Evolutionary conservation across 192 early-diverging fungal species (phyloP).

Genomic region (Dispira simplex): DNA sequence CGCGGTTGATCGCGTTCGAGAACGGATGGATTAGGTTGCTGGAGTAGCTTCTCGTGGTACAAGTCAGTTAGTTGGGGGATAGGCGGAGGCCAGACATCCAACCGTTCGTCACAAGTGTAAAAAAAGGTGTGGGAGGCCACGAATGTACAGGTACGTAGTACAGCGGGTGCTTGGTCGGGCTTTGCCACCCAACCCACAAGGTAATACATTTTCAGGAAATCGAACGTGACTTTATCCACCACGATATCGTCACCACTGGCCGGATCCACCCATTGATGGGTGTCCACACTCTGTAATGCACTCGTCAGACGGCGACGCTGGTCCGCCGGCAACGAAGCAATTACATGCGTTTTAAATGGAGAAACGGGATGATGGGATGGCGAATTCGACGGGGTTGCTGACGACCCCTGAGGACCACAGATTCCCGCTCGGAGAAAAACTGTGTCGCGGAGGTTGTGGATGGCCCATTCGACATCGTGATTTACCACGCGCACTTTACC

Average conservation of each 20-base stretch:
- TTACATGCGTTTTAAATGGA: background rate
- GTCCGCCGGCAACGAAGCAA: background rate
- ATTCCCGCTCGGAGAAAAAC: constrained; percentile 24
- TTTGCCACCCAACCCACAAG: constrained; percentile 17
- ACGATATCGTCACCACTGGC: constrained; percentile 26
- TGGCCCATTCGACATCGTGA: constrained; percentile 36
- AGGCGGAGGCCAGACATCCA: constrained; percentile 33
- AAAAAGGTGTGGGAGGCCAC: constrained; percentile 25
- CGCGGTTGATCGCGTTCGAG: background rate
- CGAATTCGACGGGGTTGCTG: no score
- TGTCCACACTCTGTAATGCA: background rate
- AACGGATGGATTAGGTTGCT: background rate
- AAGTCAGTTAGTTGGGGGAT: constrained; percentile 22
- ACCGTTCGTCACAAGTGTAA: constrained; percentile 27
- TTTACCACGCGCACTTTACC: constrained; percentile 27
- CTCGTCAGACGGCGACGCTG: background rate
- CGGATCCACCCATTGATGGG: constrained; percentile 12
- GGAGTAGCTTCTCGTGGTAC: constrained; percentile 27
- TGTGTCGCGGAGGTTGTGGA: constrained; percentile 30
- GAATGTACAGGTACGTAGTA: constrained; percentile 13
- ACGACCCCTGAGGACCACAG: background rate
- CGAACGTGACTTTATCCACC: constrained; percentile 32
- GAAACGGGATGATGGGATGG: background rate
- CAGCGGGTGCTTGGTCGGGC: background rate
- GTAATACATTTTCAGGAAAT: constrained; percentile 32